Evolutionary conservation across 805 yeast genomes (phyloP).

Genomic region (Candida broadrunensis): DNA sequence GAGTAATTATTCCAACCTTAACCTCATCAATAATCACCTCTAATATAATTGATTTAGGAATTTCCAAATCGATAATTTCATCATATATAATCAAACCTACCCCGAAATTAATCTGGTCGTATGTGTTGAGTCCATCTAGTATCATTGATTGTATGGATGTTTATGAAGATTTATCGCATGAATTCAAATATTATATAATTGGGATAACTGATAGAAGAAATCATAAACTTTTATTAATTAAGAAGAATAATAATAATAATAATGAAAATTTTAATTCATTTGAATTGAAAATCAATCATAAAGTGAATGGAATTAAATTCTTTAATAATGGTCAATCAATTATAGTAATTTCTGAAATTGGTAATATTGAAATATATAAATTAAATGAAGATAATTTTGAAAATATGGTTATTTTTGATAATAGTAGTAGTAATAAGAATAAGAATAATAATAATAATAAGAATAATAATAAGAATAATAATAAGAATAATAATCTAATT

Average conservation of each 20-base stretch:
- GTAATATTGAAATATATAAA: slow-evolving; percentile 10
- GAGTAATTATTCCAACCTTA: slow-evolving; percentile 21
- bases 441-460: neutral
- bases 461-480: neutral
- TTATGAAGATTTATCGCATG: neutral
- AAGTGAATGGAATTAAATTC: slow-evolving; percentile 13
- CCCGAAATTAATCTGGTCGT: slow-evolving; percentile 57
- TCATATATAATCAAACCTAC: slow-evolving; percentile 52
- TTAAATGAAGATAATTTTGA: slow-evolving; percentile 6
- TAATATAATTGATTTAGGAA: slow-evolving; percentile 46
- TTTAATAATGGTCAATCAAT: slow-evolving; percentile 23
- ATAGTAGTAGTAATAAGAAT: neutral
- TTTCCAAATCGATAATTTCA: slow-evolving; percentile 52
- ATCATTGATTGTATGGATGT: slow-evolving; percentile 41
- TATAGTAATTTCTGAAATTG: slow-evolving; percentile 16
- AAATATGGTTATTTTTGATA: slow-evolving; percentile 6
- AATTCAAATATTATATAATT: slow-evolving; percentile 27
- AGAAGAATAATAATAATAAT: slow-evolving; percentile 8
- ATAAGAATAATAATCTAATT: neutral
- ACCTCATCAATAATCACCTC: slow-evolving; percentile 17
- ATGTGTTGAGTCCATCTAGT: slow-evolving; percentile 48
- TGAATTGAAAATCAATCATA: slow-evolving; percentile 1
- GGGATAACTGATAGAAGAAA: slow-evolving; percentile 37
- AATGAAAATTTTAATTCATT: slow-evolving; percentile 4
- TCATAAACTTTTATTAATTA: slow-evolving; percentile 21